Conservation (phyloP, 2,329 filamentous ascomycete species). For the Seiridium unicorne region DNA sequence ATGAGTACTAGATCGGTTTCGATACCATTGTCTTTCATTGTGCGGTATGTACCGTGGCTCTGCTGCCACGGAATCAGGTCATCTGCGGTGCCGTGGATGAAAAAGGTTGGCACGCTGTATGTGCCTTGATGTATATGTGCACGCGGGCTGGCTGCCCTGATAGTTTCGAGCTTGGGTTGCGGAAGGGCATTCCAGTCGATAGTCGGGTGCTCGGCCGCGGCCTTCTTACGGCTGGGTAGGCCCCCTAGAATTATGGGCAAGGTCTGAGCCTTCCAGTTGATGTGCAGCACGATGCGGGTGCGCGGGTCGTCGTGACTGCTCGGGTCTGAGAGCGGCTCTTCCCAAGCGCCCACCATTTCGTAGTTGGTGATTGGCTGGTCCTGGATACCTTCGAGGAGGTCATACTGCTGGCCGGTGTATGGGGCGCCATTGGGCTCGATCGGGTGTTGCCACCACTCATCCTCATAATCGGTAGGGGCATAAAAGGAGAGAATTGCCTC, state of each 20-base stretch:
- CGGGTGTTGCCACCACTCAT: conserved; percentile 11
- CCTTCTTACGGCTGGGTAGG: conserved; percentile 14
- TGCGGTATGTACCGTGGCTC: conserved; percentile 15
- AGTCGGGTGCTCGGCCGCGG: background rate
- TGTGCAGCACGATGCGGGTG: conserved; percentile 24
- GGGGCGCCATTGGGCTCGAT: conserved; percentile 15
- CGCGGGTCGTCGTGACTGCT: conserved; percentile 19
- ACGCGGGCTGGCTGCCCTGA: conserved; percentile 19
- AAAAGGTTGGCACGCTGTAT: conserved; percentile 27
- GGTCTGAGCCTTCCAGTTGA: conserved; percentile 26
- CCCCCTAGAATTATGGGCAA: conserved; percentile 24
- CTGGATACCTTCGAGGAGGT: conserved; percentile 24
- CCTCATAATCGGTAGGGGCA: conserved; percentile 25
- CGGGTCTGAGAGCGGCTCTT: conserved; percentile 8
- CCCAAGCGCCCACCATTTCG: conserved; percentile 12
- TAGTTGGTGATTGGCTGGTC: conserved; percentile 22
- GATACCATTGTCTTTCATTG: conserved; percentile 12
- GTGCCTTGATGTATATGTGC: conserved; percentile 20
- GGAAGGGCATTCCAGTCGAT: conserved; percentile 13
- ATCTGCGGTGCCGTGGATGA: conserved; percentile 25
- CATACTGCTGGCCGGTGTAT: conserved; percentile 18
- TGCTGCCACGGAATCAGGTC: conserved; percentile 26
- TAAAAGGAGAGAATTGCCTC: conserved; percentile 45
- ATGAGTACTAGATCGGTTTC: conserved; percentile 10
- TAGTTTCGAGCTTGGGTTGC: conserved; percentile 11